These are phyloP conservation scores for Penicillium crustosum DNA, from an alignment of 2,329 filamentous ascomycete species.

Conservation along the genomic window DNA sequence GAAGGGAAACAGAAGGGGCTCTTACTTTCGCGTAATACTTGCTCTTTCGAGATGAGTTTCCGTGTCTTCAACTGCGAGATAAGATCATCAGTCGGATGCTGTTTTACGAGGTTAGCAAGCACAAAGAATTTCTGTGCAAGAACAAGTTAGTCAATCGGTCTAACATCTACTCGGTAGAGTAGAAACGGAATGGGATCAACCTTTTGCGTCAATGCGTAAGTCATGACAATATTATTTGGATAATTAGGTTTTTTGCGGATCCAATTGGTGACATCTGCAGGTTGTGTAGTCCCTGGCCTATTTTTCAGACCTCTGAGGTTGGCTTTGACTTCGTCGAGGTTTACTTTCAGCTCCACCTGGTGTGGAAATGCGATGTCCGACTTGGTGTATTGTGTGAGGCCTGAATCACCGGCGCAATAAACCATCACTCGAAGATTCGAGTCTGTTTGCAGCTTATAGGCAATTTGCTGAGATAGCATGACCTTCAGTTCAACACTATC, in stretches of 20 bases:
- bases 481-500: slow-evolving; percentile 61
- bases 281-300: slow-evolving; percentile 89
- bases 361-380: slow-evolving; percentile 83
- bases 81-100: slow-evolving; percentile 69
- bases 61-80: slow-evolving; percentile 65
- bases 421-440: slow-evolving; percentile 72
- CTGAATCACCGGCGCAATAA: slow-evolving; percentile 70
- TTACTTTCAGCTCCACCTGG: slow-evolving; percentile 89
- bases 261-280: slow-evolving; percentile 81
- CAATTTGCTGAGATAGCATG: slow-evolving; percentile 53
- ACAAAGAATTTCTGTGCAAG: slow-evolving; percentile 66
- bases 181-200: slow-evolving; percentile 48
- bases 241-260: slow-evolving; percentile 69
- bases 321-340: slow-evolving; percentile 82
- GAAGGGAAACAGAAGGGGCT: slow-evolving; percentile 4
- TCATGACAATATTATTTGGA: slow-evolving; percentile 76
- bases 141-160: background rate
- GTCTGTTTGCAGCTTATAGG: slow-evolving; percentile 60
- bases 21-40: slow-evolving; percentile 79
- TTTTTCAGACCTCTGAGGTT: slow-evolving; percentile 95
- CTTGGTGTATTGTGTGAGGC: slow-evolving; percentile 56
- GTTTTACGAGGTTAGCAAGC: slow-evolving; percentile 72
- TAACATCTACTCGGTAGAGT: background rate
- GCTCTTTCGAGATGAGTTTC: slow-evolving; percentile 73
- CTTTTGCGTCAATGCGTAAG: slow-evolving; percentile 89